phyloP scores from a whole-genome alignment of 2,329 filamentous ascomycete genomes.

The Cadophora sp. region DNA sequence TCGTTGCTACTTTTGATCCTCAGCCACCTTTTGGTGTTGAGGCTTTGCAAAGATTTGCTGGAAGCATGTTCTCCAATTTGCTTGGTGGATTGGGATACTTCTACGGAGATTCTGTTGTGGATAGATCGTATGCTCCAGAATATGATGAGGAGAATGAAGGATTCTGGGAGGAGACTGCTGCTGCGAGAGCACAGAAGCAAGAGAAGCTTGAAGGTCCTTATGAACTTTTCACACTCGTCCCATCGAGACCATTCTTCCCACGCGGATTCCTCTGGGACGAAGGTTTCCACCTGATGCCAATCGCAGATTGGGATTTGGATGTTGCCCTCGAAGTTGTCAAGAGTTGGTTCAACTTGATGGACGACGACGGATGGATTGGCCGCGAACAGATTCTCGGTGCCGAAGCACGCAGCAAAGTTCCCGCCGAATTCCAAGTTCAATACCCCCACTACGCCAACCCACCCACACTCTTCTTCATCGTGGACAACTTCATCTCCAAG shows the following conservation, averaged over 20 bases:
- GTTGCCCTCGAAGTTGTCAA: slow-evolving; percentile 85
- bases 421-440: slow-evolving; percentile 89
- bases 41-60: slow-evolving; percentile 80
- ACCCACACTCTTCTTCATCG: slow-evolving; percentile 88
- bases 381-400: slow-evolving; percentile 92
- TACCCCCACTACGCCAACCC: slow-evolving; percentile 98
- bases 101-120: slow-evolving; percentile 84
- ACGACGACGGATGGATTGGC: slow-evolving; percentile 96
- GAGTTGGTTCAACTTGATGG: slow-evolving; percentile 96
- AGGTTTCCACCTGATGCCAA: slow-evolving; percentile 90
- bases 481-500: slow-evolving; percentile 85
- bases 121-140: slow-evolving; percentile 88
- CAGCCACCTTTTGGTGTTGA: slow-evolving; percentile 76
- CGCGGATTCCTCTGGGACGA: slow-evolving; percentile 98
- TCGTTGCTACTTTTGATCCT: slow-evolving; percentile 73
- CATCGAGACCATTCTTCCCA: slow-evolving; percentile 94
- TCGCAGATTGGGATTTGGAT: slow-evolving; percentile 94
- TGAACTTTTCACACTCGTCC: slow-evolving; percentile 89
- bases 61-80: slow-evolving; percentile 92
- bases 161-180: slow-evolving; percentile 92
- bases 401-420: slow-evolving; percentile 95
- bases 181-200: slow-evolving; percentile 72
- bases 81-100: slow-evolving; percentile 96
- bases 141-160: slow-evolving; percentile 96
- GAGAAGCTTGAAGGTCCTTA: slow-evolving; percentile 80